Evolutionary conservation across 192 early-diverging fungal genomes (phyloP), one percentile per base, ranked within the genome.

Genomic region (Globomyces pollinis-pini): DNA sequence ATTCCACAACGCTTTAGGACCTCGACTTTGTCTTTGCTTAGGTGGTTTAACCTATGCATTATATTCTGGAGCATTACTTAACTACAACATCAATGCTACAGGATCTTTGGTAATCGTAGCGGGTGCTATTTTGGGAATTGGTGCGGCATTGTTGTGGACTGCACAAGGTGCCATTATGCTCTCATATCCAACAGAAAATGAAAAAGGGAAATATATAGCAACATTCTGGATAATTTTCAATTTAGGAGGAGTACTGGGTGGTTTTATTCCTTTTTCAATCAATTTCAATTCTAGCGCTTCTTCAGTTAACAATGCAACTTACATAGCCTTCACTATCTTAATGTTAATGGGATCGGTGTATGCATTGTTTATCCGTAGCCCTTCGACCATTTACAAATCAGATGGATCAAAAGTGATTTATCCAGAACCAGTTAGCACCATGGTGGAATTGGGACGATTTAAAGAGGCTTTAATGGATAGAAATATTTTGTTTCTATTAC

Each of bases 151-250:
- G 60, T 68, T 88, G 47, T 68, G 67, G 67, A 59, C 67, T 35
- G 59, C 67, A n/a, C 67, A 68, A 57, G 67, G 88, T 32, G 80
- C 85, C 68, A 88, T 93, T 61, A 88, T 47, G 85, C 77, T 89
- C 64, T 84, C 91, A 50, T 91, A 94, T 67, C 88, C 91, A 28
- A 69, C 70, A 15, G 89, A 91, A 62, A 64, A 80, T n/a, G 76
- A 87, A 38, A 91, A 91, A 74, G 89, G 87, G 34, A 80, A 75
- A 57, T 89, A 76, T 69, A 89, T 94, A 47, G 83, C 84, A 20
- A 73, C 85, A 31, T 94, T 94, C 79, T 94, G 91, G 91, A 76
- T 84, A 57, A 85, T 91, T 50, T 94, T 47, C n/a, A 47, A 47
- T 91, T 78, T 75, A 35, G 91, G 91, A 51, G 91, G 84, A 31